A percentile compares a stretch with the other conserved stretches of the same genome.
Conservation (phyloP, 257 asterid species). For the Solanum habrochaites region DNA sequence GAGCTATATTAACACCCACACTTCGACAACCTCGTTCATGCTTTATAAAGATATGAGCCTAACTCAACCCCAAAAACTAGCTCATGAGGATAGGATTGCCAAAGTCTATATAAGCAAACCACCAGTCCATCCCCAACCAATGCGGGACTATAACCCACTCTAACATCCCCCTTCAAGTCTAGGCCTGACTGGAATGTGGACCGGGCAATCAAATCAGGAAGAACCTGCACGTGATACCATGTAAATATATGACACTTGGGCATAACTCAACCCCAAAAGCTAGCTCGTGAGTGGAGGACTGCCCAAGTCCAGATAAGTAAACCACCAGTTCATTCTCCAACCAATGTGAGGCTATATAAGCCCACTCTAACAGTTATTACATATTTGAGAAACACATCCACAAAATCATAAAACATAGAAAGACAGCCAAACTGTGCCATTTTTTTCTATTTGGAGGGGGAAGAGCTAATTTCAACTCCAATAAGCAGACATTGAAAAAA, state of each 20-base stretch:
- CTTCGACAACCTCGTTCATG: conserved; percentile 59
- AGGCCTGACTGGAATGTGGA: not conserved
- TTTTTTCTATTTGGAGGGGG: not conserved
- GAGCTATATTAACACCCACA: conserved; percentile 37
- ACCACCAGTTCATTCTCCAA: not conserved
- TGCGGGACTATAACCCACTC: not conserved
- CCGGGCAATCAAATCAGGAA: not conserved
- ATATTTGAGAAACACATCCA: conserved; percentile 30
- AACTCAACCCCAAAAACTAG: not conserved
- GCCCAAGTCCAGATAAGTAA: not conserved
- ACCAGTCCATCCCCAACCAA: not conserved
- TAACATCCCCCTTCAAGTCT: not conserved
- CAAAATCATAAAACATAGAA: not conserved
- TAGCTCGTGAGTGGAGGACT: not conserved
- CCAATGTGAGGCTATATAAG: not conserved
- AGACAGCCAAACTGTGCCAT: not conserved
- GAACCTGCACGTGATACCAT: not conserved
- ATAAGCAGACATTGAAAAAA: not conserved
- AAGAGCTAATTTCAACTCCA: not conserved
- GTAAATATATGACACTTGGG: not conserved
- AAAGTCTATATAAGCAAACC: not conserved
- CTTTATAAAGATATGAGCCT: not conserved
- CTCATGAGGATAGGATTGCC: not conserved
- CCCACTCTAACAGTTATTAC: conserved; percentile 15
- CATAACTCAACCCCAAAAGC: not conserved